These are phyloP conservation scores for Larix kaempferi DNA, from an alignment of 75 land plant species.

Conservation along the genomic window DNA sequence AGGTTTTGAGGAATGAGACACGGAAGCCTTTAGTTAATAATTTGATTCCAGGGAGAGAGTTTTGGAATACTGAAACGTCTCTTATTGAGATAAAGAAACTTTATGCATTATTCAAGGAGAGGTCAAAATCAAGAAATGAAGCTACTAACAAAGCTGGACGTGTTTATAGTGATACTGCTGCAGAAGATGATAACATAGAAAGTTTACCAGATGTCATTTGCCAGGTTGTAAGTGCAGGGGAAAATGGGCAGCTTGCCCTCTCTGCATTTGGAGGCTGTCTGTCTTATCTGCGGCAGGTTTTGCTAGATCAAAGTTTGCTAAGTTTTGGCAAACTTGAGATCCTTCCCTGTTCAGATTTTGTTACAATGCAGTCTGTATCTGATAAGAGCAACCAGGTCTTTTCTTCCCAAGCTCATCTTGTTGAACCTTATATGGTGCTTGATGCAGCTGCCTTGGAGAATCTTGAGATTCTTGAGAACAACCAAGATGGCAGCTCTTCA, in stretches of 20 bases:
- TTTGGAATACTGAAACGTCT: constrained; percentile 86
- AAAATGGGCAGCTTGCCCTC: constrained; percentile 51
- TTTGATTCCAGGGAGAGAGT: constrained; percentile 55
- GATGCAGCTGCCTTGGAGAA: constrained; percentile 93
- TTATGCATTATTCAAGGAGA: constrained; percentile 20
- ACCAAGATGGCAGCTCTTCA: constrained; percentile 56
- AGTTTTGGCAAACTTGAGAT: constrained; percentile 74
- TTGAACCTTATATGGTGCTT: constrained; percentile 76
- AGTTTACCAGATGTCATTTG: constrained; percentile 52
- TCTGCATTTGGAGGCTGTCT: constrained; percentile 91
- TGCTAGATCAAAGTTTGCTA: constrained; percentile 74
- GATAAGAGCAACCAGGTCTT: not conserved
- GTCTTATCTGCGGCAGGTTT: constrained; percentile 74
- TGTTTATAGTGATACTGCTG: not conserved
- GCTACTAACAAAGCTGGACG: not conserved
- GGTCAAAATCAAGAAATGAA: constrained; percentile 13
- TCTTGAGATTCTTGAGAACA: constrained; percentile 89
- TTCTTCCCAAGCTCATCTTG: not conserved
- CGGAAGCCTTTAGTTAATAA: constrained; percentile 81
- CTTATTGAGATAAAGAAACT: constrained; percentile 41
- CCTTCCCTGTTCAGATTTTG: constrained; percentile 61
- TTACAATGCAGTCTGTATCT: constrained; percentile 11
- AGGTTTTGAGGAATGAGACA: constrained; percentile 62
- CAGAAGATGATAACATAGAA: constrained; percentile 4
- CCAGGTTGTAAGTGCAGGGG: constrained; percentile 36